Base-by-base conservation (phyloP, 1,284 basidiomycete species). In the Trichosporon coremiiforme region DNA sequence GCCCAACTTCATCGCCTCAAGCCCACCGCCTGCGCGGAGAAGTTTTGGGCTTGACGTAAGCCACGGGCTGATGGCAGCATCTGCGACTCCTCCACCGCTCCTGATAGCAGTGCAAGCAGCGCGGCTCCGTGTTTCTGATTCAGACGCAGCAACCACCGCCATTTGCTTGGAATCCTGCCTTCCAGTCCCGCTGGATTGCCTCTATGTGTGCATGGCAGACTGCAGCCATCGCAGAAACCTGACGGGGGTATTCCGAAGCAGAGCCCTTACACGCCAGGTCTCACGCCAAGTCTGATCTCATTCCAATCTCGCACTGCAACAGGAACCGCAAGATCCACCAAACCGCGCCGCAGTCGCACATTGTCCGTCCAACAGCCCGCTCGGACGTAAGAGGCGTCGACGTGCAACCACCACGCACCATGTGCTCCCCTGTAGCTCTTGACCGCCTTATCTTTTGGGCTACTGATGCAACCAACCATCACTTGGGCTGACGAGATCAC, bases 41-140 rank as follows among this genome's bases (percentile, higher is more conserved):
- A n/a, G 41, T 6, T 45, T 8, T n/a, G 15, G 6, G 17, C 5
- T 53, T 53, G 50, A 53, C 50, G 50, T 53, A 20, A 53, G 20
- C 47, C 47, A 17, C 38, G 25, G 25, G 25, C 25, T 25, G 25
- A 25, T 25, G 25, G 25, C 25, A 25, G 25, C 25, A 25, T 41
- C 47, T 50, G 47, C 47, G 17, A 50, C 50, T 53, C 20, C 50
- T 53, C 41, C 41, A 45, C 50, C 50, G 20, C 6, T 22, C 50
- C 22, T 20, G 50, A 20, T 53, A 22, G 50, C 50, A 53, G 50
- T 53, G 50, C 50, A 53, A 25, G 17, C 6, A 35, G 22, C 50
- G 50, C 50, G 50, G 50, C 22, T 53, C 50, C 50, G 50, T 53
- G 50, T 53, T 53, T 53, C 50, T 53, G 50, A 53, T 53, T 20